Conservation (phyloP, 2,329 filamentous ascomycete genomes). For the Scedosporium minutisporum region DNA sequence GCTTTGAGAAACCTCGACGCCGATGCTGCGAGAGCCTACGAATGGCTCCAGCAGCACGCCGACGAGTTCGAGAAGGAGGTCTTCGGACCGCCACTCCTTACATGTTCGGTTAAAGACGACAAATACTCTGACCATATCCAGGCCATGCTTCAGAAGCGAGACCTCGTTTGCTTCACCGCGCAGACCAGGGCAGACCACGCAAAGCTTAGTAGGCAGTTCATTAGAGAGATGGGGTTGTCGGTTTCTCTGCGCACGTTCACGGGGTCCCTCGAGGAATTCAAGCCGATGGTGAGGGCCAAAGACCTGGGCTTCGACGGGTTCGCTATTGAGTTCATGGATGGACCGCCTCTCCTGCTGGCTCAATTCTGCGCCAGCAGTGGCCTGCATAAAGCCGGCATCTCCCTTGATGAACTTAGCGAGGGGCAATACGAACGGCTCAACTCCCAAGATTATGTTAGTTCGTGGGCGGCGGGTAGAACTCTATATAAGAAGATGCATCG, state of each 20-base stretch:
- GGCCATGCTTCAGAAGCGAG: constrained; percentile 37
- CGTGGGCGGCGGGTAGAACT: constrained; percentile 61
- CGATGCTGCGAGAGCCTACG: constrained; percentile 63
- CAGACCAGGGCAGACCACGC: constrained; percentile 69
- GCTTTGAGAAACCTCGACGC: constrained; percentile 50
- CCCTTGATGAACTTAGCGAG: constrained; percentile 52
- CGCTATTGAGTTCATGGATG: constrained; percentile 67
- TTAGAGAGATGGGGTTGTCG: constrained; percentile 52
- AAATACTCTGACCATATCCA: constrained; percentile 51
- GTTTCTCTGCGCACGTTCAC: constrained; percentile 61
- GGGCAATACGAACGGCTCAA: constrained; percentile 59
- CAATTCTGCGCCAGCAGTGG: constrained; percentile 73
- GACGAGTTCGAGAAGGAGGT: constrained; percentile 63
- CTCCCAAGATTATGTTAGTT: constrained; percentile 45
- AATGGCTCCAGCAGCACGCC: constrained; percentile 70
- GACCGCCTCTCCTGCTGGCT: constrained; percentile 72
- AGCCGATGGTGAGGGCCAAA: constrained; percentile 37
- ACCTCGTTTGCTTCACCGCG: constrained; percentile 61
- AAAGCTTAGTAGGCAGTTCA: constrained; percentile 58
- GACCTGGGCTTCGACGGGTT: constrained; percentile 66
- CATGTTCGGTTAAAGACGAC: constrained; percentile 68
- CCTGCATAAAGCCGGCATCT: constrained; percentile 60
- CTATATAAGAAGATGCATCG: constrained; percentile 59
- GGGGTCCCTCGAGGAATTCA: constrained; percentile 44
- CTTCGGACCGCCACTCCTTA: constrained; percentile 71